Evolutionary conservation across 208 protist genomes (phyloP).

Genomic region (Tritrichomonas foetus): DNA sequence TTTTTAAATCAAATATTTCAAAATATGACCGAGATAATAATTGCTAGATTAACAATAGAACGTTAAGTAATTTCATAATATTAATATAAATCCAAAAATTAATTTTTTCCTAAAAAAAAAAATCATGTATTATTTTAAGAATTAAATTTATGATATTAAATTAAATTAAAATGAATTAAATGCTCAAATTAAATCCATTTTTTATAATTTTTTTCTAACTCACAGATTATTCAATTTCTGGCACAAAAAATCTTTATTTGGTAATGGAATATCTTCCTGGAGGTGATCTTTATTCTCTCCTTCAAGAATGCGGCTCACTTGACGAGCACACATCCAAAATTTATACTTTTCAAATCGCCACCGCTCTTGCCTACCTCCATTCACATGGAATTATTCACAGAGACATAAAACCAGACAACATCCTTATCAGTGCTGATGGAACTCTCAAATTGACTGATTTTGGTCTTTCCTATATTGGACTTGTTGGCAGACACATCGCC

Average conservation of each 20-base stretch:
- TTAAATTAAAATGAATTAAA: too few species aligned
- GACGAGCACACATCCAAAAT: background rate
- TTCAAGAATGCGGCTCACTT: background rate
- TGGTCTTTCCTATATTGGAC: background rate
- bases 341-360: background rate
- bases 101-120: too few species aligned
- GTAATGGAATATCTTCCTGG: conserved; percentile 32
- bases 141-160: too few species aligned
- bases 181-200: too few species aligned
- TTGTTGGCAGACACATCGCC: background rate
- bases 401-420: conserved; percentile 23
- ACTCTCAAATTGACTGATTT: background rate
- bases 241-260: background rate
- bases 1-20: too few species aligned
- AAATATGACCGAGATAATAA: too few species aligned
- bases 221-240: background rate
- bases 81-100: too few species aligned
- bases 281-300: background rate
- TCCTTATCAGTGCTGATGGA: background rate
- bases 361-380: background rate
- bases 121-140: background rate
- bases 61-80: too few species aligned
- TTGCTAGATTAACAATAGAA: too few species aligned
- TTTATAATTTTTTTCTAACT: background rate
- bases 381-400: background rate